Evolutionary conservation across 352 stramenopile genomes (phyloP), one percentile per base, ranked within the genome.

Genomic region (Globisporangium lucens): DNA sequence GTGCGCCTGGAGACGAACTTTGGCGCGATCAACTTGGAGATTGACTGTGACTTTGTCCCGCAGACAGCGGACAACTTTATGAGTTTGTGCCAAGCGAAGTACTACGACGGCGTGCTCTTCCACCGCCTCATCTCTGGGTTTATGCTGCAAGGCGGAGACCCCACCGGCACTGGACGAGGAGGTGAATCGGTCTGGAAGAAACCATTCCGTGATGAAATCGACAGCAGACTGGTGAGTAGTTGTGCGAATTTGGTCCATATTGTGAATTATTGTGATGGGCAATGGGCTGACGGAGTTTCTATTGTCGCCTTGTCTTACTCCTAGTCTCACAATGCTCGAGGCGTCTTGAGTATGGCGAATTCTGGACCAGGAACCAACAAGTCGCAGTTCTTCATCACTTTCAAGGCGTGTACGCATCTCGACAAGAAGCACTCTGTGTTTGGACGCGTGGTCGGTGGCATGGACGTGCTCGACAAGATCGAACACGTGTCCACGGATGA

Each of bases 381-480:
- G 33, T 97, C 91, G n/a, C 98, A 99, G 86, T 99, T 99, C 78
- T 99, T 99, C 76, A 97, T 99, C 67, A 99, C 97, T 2, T 99
- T 98, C 73, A 96, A 98, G 72, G 82, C 83, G 9, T 98, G 88
- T 63, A 65, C 80, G n/a, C 97, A 99, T 77, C 80, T 99, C n/a
- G 95, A 99, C 85, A 98, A 98, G 70, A 99, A 99, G 62, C 98
- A 99, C 81, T 89, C 89, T 8, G 90, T 99, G 0, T 99, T 99
- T 91, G 98, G 88, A 17, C 81, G 81, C 55, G 93, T 99, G 43
- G 85, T 99, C 8, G 87, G 97, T 38, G 97, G 97, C 3, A 77
- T 98, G 66, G 85, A 90, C 58, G 79, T 90, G 17, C 69, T 98
- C 3, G 80, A 94, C 49, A 73, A 74, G 15, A 89, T 98, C 56